phyloP scores from a whole-genome alignment of 345 rosid species.

The Cardamine occulta region DNA sequence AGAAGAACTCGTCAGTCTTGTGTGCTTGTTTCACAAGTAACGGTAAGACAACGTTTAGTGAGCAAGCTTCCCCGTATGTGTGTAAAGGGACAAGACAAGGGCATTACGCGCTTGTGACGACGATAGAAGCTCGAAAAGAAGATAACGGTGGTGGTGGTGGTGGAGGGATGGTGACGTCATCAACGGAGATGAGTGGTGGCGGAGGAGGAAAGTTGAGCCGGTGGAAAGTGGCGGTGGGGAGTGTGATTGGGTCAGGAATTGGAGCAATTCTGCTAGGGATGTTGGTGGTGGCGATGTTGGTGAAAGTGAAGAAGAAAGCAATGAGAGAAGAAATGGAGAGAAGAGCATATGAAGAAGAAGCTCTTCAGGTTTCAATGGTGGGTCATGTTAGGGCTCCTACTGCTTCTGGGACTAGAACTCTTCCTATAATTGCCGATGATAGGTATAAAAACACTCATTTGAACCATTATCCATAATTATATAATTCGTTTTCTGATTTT shows the following conservation, averaged over 20 bases:
- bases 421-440: conserved; percentile 32
- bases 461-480: conserved; percentile 20
- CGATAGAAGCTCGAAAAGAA: background rate
- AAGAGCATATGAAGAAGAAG: conserved; percentile 49
- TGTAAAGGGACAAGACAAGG: conserved; percentile 45
- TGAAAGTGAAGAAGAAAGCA: conserved; percentile 47
- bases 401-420: conserved; percentile 41
- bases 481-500: background rate
- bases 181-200: conserved; percentile 23
- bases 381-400: conserved; percentile 46
- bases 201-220: conserved; percentile 44
- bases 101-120: conserved; percentile 40
- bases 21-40: conserved; percentile 41
- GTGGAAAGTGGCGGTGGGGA: conserved; percentile 49
- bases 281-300: conserved; percentile 45
- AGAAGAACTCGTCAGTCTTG: conserved; percentile 30
- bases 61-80: conserved; percentile 41
- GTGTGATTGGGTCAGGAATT: conserved; percentile 43
- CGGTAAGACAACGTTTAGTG: conserved; percentile 32
- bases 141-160: background rate
- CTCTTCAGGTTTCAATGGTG: conserved; percentile 48
- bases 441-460: conserved; percentile 40
- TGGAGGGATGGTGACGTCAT: conserved; percentile 32
- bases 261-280: conserved; percentile 41
- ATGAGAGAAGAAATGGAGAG: conserved; percentile 48